These are phyloP conservation scores for Alternaria solani DNA, from an alignment of 2,329 filamentous ascomycete genomes.

Conservation along the genomic window DNA sequence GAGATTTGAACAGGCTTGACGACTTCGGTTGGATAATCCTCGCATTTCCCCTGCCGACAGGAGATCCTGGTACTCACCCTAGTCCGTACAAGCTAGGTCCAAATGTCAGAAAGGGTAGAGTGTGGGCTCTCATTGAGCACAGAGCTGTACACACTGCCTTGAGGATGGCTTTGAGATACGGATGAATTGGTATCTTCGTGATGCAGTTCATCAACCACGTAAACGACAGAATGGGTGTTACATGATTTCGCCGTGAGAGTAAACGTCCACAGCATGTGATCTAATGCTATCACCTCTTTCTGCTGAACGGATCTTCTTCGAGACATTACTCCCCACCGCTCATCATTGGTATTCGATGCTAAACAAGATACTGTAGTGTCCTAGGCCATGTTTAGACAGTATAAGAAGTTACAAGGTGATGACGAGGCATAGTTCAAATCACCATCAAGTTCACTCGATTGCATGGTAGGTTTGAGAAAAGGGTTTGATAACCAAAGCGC, in stretches of 20 bases:
- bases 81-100: neutral
- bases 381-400: neutral
- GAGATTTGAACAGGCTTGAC: neutral
- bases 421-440: neutral
- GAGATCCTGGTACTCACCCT: neutral
- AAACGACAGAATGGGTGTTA: neutral
- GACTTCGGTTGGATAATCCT: neutral
- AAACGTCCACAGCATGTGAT: neutral
- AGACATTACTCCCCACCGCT: neutral
- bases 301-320: neutral
- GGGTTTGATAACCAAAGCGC: constrained; percentile 6
- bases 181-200: neutral
- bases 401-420: neutral
- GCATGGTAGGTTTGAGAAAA: neutral
- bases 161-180: neutral
- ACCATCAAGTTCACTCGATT: neutral
- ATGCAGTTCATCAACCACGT: neutral
- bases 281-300: neutral
- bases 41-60: neutral
- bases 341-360: neutral
- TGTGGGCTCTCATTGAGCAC: neutral
- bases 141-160: neutral
- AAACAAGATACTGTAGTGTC: neutral
- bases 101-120: neutral
- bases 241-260: neutral